Evolutionary conservation across 1,284 basidiomycete species (phyloP).

Genomic region (Sporisorium reilianum): DNA sequence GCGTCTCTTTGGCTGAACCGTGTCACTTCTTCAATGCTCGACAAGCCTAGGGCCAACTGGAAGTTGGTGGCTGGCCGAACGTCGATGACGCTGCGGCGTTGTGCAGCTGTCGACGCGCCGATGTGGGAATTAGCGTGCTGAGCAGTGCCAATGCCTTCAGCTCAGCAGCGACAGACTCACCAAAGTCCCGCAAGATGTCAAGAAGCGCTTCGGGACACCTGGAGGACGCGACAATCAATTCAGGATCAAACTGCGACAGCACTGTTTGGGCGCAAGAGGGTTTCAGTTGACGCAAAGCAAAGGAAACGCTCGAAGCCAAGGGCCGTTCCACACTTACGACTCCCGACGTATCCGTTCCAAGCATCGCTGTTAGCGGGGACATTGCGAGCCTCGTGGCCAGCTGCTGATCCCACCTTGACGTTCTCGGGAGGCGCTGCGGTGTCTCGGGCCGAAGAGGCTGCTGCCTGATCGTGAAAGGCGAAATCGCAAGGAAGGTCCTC

Average conservation of each 20-base stretch:
- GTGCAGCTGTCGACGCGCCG: conserved; percentile 17
- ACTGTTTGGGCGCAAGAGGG: conserved; percentile 13
- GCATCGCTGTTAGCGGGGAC: conserved; percentile 8
- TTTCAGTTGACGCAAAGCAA: not conserved
- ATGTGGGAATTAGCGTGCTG: not conserved
- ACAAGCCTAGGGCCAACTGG: conserved; percentile 29
- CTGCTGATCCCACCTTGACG: not conserved
- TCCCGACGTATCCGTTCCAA: conserved; percentile 20
- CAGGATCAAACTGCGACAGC: conserved; percentile 36
- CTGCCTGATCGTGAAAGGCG: conserved; percentile 11
- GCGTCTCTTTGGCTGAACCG: conserved; percentile 6
- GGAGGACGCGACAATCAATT: conserved; percentile 32
- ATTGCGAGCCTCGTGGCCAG: not conserved
- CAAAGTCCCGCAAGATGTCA: conserved; percentile 15
- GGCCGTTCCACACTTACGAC: conserved; percentile 21
- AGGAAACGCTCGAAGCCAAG: not conserved
- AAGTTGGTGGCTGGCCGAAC: conserved; percentile 27
- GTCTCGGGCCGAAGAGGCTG: not conserved
- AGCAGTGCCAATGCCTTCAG: not conserved
- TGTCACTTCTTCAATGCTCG: conserved; percentile 23
- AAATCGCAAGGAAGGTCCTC: conserved; percentile 40
- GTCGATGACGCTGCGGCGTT: conserved; percentile 8
- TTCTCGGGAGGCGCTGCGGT: not conserved
- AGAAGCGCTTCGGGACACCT: conserved; percentile 25
- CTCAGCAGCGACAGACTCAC: conserved; percentile 11